phyloP scores from a whole-genome alignment of 73 alveolate genomes.

The Paramecium sexaurelia region DNA sequence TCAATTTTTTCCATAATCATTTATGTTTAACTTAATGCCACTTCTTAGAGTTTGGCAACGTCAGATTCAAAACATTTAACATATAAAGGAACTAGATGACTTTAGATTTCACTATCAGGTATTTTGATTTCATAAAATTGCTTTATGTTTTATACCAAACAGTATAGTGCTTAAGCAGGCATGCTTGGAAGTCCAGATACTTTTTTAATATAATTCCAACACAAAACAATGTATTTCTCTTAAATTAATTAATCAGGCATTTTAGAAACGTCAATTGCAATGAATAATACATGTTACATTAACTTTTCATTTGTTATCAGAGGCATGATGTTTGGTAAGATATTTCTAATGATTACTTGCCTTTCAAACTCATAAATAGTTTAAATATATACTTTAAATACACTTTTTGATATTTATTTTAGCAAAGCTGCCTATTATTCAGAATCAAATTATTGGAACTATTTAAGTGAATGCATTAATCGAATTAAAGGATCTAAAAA shows the following conservation, averaged over 20 bases:
- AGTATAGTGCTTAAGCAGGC: constrained; percentile 34
- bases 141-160: constrained; percentile 10
- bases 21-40: background rate
- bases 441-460: background rate
- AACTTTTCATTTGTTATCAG: background rate
- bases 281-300: background rate
- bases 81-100: constrained; percentile 12
- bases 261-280: constrained; percentile 7
- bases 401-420: background rate
- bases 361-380: constrained; percentile 32
- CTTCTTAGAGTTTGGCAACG: background rate
- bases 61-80: constrained; percentile 44
- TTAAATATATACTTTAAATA: background rate
- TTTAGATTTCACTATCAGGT: background rate
- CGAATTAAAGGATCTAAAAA: constrained; percentile 27
- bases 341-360: background rate
- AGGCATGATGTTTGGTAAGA: constrained; percentile 12
- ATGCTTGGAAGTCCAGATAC: background rate
- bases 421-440: background rate
- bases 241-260: background rate
- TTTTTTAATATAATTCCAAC: constrained; percentile 7
- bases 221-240: background rate
- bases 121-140: constrained; percentile 35
- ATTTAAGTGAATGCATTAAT: background rate
- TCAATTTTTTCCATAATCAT: constrained; percentile 28